These are phyloP conservation scores for Zymoseptoria pseudotritici DNA, from an alignment of 2,329 filamentous ascomycete species.

Conservation along the genomic window DNA sequence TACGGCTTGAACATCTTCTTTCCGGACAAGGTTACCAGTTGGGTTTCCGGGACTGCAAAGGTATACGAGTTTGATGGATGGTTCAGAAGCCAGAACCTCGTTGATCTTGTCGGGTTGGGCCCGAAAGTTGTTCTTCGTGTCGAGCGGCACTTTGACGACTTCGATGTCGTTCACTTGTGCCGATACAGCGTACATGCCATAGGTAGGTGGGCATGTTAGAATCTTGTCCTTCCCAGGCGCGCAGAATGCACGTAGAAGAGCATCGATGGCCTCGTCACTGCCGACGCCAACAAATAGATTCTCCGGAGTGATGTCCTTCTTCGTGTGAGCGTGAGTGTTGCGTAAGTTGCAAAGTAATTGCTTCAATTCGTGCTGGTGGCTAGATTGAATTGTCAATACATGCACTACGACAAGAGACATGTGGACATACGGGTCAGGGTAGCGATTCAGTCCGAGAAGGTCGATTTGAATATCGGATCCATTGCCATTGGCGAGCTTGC, in stretches of 20 bases:
- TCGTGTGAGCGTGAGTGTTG: constrained; percentile 75
- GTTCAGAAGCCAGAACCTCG: constrained; percentile 54
- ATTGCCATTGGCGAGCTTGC: constrained; percentile 41
- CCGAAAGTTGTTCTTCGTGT: constrained; percentile 62
- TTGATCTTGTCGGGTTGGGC: constrained; percentile 65
- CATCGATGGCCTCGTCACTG: constrained; percentile 94
- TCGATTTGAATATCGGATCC: constrained; percentile 56
- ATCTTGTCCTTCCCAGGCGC: constrained; percentile 80
- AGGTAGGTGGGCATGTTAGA: constrained; percentile 90
- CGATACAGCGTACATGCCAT: constrained; percentile 96
- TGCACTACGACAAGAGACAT: constrained; percentile 2
- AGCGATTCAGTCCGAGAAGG: constrained; percentile 78
- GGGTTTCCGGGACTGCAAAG: constrained; percentile 94
- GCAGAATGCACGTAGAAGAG: constrained; percentile 88
- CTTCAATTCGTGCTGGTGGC: constrained; percentile 81
- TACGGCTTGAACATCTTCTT: constrained; percentile 63
- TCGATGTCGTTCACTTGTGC: constrained; percentile 89
- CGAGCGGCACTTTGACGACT: constrained; percentile 78
- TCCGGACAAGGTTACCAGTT: constrained; percentile 70
- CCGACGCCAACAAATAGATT: constrained; percentile 94
- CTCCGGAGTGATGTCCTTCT: constrained; percentile 63
- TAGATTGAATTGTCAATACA: constrained; percentile 23
- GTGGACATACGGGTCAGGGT: constrained; percentile 67
- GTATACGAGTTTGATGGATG: constrained; percentile 78
- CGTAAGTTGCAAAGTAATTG: constrained; percentile 77